Percentiles rank a stretch among this genome's conserved stretches.
These are phyloP conservation scores for Phyllosticta paracitricarpa DNA, from an alignment of 2,329 filamentous ascomycete genomes.

Conservation along the genomic window DNA sequence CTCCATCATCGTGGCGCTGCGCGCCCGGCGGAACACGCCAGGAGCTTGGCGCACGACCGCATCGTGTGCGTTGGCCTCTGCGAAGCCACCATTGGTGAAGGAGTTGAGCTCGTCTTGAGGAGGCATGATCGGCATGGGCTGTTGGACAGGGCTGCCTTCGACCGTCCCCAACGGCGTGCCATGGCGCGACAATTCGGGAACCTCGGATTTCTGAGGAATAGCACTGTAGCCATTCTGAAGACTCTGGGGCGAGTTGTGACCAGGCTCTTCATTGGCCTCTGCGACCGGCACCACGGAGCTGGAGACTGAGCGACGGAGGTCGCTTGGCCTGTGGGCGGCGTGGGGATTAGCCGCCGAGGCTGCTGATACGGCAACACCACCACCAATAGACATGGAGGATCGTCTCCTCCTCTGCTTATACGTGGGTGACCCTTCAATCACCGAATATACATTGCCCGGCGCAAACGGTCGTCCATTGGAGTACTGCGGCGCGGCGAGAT, in stretches of 20 bases:
- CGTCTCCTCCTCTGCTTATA: slow-evolving; percentile 95
- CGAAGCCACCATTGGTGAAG: slow-evolving; percentile 45
- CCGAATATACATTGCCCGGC: slow-evolving; percentile 77
- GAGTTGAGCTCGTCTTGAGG: slow-evolving; percentile 58
- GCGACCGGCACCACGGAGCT: slow-evolving; percentile 72
- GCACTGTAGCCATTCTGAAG: slow-evolving; percentile 53
- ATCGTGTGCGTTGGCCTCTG: slow-evolving; percentile 46
- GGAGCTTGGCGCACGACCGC: slow-evolving; percentile 51
- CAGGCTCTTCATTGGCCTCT: slow-evolving; percentile 63
- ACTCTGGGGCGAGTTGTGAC: slow-evolving; percentile 69
- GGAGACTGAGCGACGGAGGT: slow-evolving; percentile 84
- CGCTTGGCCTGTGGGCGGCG: slow-evolving; percentile 69
- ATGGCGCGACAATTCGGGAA: slow-evolving; percentile 76
- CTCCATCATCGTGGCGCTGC: slow-evolving; percentile 94
- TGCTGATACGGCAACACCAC: slow-evolving; percentile 58
- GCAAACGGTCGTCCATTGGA: slow-evolving; percentile 60
- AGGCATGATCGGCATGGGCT: slow-evolving; percentile 51
- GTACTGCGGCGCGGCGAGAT: slow-evolving; percentile 71
- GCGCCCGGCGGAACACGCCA: slow-evolving; percentile 76
- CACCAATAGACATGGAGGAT: slow-evolving; percentile 79
- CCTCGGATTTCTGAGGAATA: slow-evolving; percentile 61
- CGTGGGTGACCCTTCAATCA: slow-evolving; percentile 94
- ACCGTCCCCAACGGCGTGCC: slow-evolving; percentile 81
- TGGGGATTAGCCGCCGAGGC: slow-evolving; percentile 40
- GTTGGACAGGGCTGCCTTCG: slow-evolving; percentile 69